Evolutionary conservation across 176 grass and related monocot species (phyloP).

Genomic region (Musa itinerans): DNA sequence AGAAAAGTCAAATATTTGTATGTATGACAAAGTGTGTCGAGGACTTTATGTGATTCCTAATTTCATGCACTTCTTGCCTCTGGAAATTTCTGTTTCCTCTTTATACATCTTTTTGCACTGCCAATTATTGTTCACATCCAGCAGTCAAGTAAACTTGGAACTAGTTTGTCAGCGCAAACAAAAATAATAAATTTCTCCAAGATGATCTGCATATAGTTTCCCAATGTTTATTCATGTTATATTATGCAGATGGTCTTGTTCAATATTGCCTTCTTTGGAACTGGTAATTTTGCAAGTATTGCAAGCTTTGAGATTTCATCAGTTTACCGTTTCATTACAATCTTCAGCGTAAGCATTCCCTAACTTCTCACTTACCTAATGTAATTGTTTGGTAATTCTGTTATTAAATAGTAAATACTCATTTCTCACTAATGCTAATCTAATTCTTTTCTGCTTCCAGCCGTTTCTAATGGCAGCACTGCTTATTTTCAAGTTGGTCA

Average conservation of each 20-base stretch:
- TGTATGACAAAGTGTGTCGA: too few relatives aligned
- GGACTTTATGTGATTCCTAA: neutral
- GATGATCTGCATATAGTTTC: conserved; percentile 2
- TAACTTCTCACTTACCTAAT: conserved; percentile 17
- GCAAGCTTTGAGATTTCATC: conserved; percentile 98
- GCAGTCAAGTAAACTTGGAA: neutral
- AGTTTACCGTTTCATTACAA: conserved; percentile 95
- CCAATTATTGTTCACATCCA: neutral
- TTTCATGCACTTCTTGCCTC: neutral
- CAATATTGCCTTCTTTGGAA: conserved; percentile 96
- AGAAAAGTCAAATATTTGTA: neutral
- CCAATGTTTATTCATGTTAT: conserved; percentile 13
- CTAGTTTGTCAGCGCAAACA: neutral
- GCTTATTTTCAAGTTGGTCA: conserved; percentile 96
- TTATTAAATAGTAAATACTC: neutral
- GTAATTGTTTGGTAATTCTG: neutral
- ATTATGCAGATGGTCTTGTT: conserved; percentile 73
- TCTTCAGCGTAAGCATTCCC: conserved; percentile 69
- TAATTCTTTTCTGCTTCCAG: conserved; percentile 38
- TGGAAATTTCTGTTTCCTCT: neutral
- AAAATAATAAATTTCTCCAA: neutral
- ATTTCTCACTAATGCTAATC: conserved; percentile 12
- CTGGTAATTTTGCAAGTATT: conserved; percentile 98
- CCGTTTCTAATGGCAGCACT: conserved; percentile 95
- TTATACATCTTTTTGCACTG: neutral